These are phyloP conservation scores for Rhodotorula glutinis DNA, from an alignment of 1,284 basidiomycete genomes.

Conservation along the genomic window DNA sequence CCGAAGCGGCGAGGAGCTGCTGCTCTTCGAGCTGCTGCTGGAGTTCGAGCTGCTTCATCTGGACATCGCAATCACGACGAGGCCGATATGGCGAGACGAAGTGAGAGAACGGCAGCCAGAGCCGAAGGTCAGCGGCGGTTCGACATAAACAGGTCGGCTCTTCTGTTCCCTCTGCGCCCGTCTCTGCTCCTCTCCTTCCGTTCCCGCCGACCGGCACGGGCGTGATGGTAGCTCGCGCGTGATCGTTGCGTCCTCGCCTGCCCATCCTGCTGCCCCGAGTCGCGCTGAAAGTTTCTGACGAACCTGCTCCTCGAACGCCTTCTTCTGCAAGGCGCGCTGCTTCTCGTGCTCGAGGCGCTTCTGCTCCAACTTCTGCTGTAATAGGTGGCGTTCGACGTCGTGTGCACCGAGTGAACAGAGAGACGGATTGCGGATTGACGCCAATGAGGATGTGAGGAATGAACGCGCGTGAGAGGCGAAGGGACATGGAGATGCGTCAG, in stretches of 20 bases:
- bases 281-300: conserved; percentile 46
- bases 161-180: not conserved
- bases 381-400: not conserved
- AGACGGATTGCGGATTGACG: no score
- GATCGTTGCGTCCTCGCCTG: no score
- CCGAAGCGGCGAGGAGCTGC: conserved; percentile 44
- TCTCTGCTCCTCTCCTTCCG: no score
- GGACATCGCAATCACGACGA: not conserved
- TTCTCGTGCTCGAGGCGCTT: conserved; percentile 86
- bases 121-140: not conserved
- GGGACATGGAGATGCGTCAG: not conserved
- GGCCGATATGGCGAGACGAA: not conserved
- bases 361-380: conserved; percentile 71
- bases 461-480: not conserved
- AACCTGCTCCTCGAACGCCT: conserved; percentile 91
- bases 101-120: no score
- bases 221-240: no score
- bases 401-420: no score
- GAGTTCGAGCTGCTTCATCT: conserved; percentile 41
- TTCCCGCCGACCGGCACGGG: no score
- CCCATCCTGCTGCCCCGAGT: no score
- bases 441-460: no score
- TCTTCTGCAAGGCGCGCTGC: conserved; percentile 76
- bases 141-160: no score
- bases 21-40: conserved; percentile 41